These are phyloP conservation scores for Orbilia blumenaviensis DNA, from an alignment of 2,329 filamentous ascomycete species.

Conservation along the genomic window DNA sequence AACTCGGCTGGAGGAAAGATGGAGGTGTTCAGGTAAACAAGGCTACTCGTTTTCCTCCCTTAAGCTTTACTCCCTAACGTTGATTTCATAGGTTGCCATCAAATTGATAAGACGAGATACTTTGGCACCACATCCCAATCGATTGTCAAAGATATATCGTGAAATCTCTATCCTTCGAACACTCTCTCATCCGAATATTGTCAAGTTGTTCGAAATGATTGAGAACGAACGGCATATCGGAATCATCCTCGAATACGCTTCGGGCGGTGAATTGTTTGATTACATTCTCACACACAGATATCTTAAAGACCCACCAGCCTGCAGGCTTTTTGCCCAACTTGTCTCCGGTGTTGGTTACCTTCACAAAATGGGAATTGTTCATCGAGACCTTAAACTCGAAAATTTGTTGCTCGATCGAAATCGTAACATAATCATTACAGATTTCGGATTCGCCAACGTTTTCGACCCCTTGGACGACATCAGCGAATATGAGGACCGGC, in stretches of 20 bases:
- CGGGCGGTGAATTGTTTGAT: slow-evolving; percentile 95
- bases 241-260: slow-evolving; percentile 97
- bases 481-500: slow-evolving; percentile 83
- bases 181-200: slow-evolving; percentile 94
- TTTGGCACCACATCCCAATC: slow-evolving; percentile 84
- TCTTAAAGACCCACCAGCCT: slow-evolving; percentile 89
- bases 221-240: slow-evolving; percentile 97
- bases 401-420: slow-evolving; percentile 95
- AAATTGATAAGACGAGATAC: slow-evolving; percentile 95
- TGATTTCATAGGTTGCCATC: slow-evolving; percentile 80
- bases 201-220: slow-evolving; percentile 96
- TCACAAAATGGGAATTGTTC: slow-evolving; percentile 98
- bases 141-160: slow-evolving; percentile 94
- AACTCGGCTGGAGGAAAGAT: slow-evolving; percentile 97
- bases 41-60: not conserved
- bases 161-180: slow-evolving; percentile 91
- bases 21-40: slow-evolving; percentile 77
- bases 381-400: slow-evolving; percentile 94
- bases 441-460: slow-evolving; percentile 98
- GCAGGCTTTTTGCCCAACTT: slow-evolving; percentile 91
- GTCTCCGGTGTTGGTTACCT: slow-evolving; percentile 96
- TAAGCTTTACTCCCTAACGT: not conserved
- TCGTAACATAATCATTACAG: slow-evolving; percentile 98
- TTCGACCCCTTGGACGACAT: slow-evolving; percentile 91
- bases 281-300: slow-evolving; percentile 98